Evolutionary conservation across 192 early-diverging fungal species (phyloP), one percentile per base, ranked within the genome.

Genomic region (Backusella parvicylindrica): DNA sequence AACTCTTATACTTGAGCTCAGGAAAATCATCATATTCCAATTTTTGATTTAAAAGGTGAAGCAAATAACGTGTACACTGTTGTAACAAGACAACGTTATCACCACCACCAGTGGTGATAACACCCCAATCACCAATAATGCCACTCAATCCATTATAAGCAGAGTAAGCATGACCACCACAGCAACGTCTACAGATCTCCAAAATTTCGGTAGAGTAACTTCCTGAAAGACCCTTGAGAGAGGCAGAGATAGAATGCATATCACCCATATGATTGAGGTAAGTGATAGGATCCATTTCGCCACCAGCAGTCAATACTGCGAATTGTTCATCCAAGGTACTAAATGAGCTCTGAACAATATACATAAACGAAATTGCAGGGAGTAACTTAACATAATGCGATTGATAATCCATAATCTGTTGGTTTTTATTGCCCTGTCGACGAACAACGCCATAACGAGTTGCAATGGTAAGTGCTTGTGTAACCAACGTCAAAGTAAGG

Each of bases 111-210:
- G 90, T 91, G 0, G 90, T 91, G 43, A 87, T 81, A 21, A 90
- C 89, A 41, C 89, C 89, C 78, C 81, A 91, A 43, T 89, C 89
- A 15, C 78, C 85, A 60, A 87, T 89, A 43, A 85, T 73, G n/a
- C 76, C 82, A 12, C 83, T 86, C 65, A 91, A 90, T 40, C 83
- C 85, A 76, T 91, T 91, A 81, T 91, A 91, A 32, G 84, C 40
- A 37, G 88, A 89, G 77, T 89, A 91, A 6, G 90, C 90, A 65
- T 91, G 89, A 30, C 90, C 90, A 77, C 90, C 90, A 68, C 84
- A 83, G 65, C 84, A 78, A 72, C 88, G 79, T 72, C 88, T 81
- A 65, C 82, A 84, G 6, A 67, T 75, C 64, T 89, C 88, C 7
- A 89, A 71, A 9, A 86, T 73, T 23, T 88, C 86, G 26, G 81